These are phyloP conservation scores for Gonium pectorale DNA, from an alignment of 139 green algal genomes.

Conservation along the genomic window DNA sequence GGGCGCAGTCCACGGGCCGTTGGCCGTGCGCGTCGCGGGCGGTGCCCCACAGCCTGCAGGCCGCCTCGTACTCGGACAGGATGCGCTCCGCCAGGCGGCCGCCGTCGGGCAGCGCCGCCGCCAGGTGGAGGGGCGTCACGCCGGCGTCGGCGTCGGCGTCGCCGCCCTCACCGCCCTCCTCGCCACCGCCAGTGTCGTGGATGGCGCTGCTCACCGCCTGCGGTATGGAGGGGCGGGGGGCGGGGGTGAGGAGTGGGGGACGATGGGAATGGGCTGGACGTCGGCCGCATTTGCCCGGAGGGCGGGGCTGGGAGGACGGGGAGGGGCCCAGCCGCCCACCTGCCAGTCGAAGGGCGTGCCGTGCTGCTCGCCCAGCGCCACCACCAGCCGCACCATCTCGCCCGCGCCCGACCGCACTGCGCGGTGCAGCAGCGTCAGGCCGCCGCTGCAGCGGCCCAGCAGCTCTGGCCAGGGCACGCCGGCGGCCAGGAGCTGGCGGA, in stretches of 20 bases:
- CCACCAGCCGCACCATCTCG: slow-evolving; percentile 35
- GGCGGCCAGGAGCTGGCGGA: slow-evolving; percentile 2
- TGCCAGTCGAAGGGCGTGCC: slow-evolving; percentile 41
- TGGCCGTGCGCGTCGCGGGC: not conserved
- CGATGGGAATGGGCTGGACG: too few species aligned
- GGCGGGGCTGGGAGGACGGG: too few species aligned
- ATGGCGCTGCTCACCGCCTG: not conserved
- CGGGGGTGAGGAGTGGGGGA: not conserved
- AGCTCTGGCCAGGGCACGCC: slow-evolving; percentile 22
- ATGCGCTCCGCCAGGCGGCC: slow-evolving; percentile 39
- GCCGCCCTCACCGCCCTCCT: not conserved
- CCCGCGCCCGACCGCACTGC: not conserved
- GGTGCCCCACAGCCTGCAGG: slow-evolving; percentile 17
- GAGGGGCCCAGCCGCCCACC: slow-evolving; percentile 12
- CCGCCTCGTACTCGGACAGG: slow-evolving; percentile 30
- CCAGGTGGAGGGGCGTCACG: slow-evolving; percentile 32
- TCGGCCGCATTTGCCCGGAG: too few species aligned
- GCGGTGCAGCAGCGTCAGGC: slow-evolving; percentile 46
- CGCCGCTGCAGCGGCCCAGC: slow-evolving; percentile 27
- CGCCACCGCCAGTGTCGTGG: too few species aligned
- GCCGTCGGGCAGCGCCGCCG: slow-evolving; percentile 17
- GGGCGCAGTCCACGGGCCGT: slow-evolving; percentile 22
- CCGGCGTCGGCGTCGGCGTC: not conserved
- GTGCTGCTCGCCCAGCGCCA: slow-evolving; percentile 11
- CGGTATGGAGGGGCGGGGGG: not conserved